Percentiles rank a stretch among this genome's conserved stretches.
Evolutionary conservation across 805 yeast species (phyloP).

Genomic region (Nakazawaea pomicola): DNA sequence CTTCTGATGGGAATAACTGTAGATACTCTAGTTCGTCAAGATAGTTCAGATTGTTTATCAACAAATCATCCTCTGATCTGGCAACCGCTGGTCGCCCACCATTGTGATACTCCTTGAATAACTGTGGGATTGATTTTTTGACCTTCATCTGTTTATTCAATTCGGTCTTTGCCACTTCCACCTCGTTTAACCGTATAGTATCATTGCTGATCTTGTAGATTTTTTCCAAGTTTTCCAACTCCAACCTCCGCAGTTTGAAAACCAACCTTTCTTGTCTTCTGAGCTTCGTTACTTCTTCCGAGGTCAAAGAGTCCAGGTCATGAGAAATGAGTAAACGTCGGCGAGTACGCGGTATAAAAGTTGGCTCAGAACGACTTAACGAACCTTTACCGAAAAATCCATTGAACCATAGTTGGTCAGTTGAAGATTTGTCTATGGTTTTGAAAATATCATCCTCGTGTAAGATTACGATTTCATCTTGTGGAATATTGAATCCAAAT

Average conservation of each 20-base stretch:
- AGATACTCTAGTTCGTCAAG: constrained; percentile 38
- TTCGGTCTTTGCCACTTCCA: constrained; percentile 31
- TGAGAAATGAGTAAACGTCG: constrained; percentile 46
- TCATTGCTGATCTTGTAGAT: constrained; percentile 22
- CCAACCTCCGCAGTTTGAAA: constrained; percentile 66
- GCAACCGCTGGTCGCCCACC: constrained; percentile 15
- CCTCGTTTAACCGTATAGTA: constrained; percentile 24
- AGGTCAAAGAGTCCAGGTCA: constrained; percentile 31
- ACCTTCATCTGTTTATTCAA: constrained; percentile 19
- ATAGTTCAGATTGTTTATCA: constrained; percentile 22
- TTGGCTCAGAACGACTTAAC: constrained; percentile 85
- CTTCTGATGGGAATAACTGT: constrained; percentile 74
- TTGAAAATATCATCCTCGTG: constrained; percentile 29
- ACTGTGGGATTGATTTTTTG: constrained; percentile 22
- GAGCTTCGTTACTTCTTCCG: constrained; percentile 73
- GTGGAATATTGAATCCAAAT: constrained; percentile 16
- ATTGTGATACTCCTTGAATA: constrained; percentile 15
- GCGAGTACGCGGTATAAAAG: constrained; percentile 72
- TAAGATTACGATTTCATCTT: background rate
- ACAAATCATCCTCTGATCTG: constrained; percentile 32
- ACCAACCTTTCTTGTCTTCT: constrained; percentile 68
- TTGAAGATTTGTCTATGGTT: constrained; percentile 39
- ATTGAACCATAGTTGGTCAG: constrained; percentile 63
- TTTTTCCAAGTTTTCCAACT: constrained; percentile 45
- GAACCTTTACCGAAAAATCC: constrained; percentile 96